Evolutionary conservation across 140 eudicot genomes (phyloP), one percentile per base, ranked within the genome.

Genomic region (Oenanthe javanica): DNA sequence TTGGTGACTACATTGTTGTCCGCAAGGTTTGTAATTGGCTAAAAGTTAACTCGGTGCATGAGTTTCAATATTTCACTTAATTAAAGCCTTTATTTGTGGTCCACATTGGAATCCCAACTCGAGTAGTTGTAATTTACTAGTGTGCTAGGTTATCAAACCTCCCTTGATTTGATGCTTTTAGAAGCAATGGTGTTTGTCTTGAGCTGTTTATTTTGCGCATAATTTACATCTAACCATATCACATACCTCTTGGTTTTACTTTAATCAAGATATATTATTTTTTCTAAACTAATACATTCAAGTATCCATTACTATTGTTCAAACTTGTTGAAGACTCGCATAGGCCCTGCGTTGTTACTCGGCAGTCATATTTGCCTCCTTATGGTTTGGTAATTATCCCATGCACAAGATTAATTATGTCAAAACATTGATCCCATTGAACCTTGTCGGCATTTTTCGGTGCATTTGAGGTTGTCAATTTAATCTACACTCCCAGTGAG

Each of bases 1-100:
- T 78, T 23, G 96, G 92, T 16, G 92, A 90, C 77, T 88, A 83
- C 79, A 87, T 88, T 51, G 91, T 90, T 72, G 79, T 90, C 16
- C 64, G 79, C 40, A 90, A 88, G 90, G 94, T 86, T 59, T 74
- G 79, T 76, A 21, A n/a, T 15, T 69, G 72, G 19, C 71, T 75
- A 12, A 67, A 1, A 67, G 45, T 67, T 67, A 27, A 67, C 46
- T 67, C 13, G 4, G 46, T 67, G 45, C 43, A 14, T 14, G 9
- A 31, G 45, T 36, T 61, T 9, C 67, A 27, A 25, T 67, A 67
- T 4, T 31, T 67, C 13, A 27, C 73, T 67, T 36, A 0, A 67
- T 3, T 27, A 66, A 11, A 67, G 73, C 46, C 9, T 67, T 3
- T 10, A 66, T 8, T 10, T 27, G 19, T 66, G 72, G 72, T 31